phyloP scores from a whole-genome alignment of 305 asterid genomes.

The Fraxinus paxiana region DNA sequence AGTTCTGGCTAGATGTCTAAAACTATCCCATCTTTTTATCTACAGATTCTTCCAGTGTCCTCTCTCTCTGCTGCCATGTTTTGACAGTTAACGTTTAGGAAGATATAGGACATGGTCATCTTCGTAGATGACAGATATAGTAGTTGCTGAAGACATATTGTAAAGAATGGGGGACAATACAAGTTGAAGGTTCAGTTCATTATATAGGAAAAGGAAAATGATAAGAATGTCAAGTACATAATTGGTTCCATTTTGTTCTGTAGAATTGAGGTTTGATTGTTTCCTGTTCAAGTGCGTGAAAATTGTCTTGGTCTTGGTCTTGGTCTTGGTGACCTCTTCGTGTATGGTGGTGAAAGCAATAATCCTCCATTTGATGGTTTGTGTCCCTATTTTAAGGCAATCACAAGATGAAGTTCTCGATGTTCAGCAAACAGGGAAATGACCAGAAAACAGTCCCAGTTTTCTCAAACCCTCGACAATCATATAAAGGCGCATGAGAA shows the following conservation, averaged over 20 bases:
- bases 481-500: neutral
- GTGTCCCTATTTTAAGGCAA: neutral
- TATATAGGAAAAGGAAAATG: constrained; percentile 38
- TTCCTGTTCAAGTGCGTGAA: constrained; percentile 26
- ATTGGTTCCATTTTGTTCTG: constrained; percentile 30
- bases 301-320: neutral
- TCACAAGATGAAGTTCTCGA: neutral
- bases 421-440: neutral
- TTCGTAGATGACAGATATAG: constrained; percentile 33
- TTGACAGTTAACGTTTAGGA: constrained; percentile 24
- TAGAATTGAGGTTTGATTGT: constrained; percentile 38
- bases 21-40: neutral
- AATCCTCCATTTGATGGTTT: neutral
- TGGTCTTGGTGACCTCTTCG: neutral
- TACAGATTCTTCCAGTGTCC: neutral
- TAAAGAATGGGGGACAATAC: constrained; percentile 49
- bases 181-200: constrained; percentile 37
- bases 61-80: constrained; percentile 18
- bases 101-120: constrained; percentile 19
- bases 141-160: constrained; percentile 58
- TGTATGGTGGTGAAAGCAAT: neutral
- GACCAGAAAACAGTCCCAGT: neutral
- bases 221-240: constrained; percentile 30
- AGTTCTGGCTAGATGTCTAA: neutral
- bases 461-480: neutral